phyloP scores from a whole-genome alignment of 192 early-diverging fungal species.

The Tieghemiomyces parasiticus region DNA sequence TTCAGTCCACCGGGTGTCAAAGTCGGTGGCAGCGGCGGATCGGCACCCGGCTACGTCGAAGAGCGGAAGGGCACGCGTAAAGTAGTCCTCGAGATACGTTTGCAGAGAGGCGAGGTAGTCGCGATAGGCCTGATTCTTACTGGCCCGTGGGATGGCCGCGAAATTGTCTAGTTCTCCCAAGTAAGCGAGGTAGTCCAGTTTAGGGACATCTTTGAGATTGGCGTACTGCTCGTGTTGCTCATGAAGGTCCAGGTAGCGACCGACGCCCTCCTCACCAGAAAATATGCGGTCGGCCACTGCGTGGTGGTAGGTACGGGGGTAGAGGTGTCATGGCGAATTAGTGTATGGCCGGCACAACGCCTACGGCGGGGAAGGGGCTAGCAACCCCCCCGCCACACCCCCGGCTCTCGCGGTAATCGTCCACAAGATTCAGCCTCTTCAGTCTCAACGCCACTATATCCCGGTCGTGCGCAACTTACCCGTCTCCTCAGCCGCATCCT shows the following conservation, averaged over 20 bases:
- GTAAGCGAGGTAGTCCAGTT: slow-evolving; percentile 51
- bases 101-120: slow-evolving; percentile 44
- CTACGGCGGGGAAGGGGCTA: too few species aligned
- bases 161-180: slow-evolving; percentile 50
- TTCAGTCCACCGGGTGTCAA: neutral
- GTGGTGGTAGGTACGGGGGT: too few species aligned
- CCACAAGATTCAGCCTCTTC: too few species aligned
- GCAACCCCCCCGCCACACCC: too few species aligned
- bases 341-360: too few species aligned
- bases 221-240: slow-evolving; percentile 62
- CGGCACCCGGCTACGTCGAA: neutral
- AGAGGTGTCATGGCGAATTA: too few species aligned
- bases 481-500: slow-evolving; percentile 28
- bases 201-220: slow-evolving; percentile 53
- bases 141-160: slow-evolving; percentile 11
- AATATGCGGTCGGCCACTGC: slow-evolving; percentile 65
- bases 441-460: too few species aligned
- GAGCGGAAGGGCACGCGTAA: slow-evolving; percentile 9
- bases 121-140: slow-evolving; percentile 15
- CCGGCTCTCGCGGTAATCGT: too few species aligned
- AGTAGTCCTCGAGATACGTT: slow-evolving; percentile 22
- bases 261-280: slow-evolving; percentile 80
- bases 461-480: too few species aligned
- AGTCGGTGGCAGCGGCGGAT: neutral
- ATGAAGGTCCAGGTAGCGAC: slow-evolving; percentile 79